Conservation (phyloP, 2,329 filamentous ascomycete genomes). For the Penicillium italicum region DNA sequence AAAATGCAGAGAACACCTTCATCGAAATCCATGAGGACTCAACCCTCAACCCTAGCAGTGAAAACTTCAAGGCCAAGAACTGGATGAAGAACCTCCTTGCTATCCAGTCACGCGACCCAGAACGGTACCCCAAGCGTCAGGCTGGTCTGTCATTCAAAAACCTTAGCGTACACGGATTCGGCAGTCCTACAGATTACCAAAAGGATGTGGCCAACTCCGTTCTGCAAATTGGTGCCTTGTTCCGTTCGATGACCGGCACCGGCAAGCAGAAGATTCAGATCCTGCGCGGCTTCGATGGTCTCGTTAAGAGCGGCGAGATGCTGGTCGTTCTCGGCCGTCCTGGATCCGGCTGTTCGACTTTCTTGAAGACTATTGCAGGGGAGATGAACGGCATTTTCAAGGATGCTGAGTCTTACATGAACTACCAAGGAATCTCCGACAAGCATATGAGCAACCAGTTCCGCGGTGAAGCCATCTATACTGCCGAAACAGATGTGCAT, state of each 20-base stretch:
- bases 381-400: conserved; percentile 78
- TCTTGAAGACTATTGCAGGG: conserved; percentile 79
- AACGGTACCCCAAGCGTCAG: conserved; percentile 52
- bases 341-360: conserved; percentile 66
- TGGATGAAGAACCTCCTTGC: conserved; percentile 49
- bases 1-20: conserved; percentile 35
- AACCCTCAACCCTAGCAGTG: conserved; percentile 44
- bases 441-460: conserved; percentile 69
- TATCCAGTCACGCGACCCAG: conserved; percentile 50
- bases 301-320: conserved; percentile 58
- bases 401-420: conserved; percentile 67
- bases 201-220: conserved; percentile 41
- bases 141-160: conserved; percentile 65
- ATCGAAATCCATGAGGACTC: conserved; percentile 33
- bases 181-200: conserved; percentile 66
- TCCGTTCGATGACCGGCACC: conserved; percentile 32
- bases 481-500: conserved; percentile 78
- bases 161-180: conserved; percentile 66
- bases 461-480: conserved; percentile 83
- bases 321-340: conserved; percentile 54
- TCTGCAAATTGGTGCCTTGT: conserved; percentile 34
- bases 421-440: conserved; percentile 62
- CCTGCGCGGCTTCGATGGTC: conserved; percentile 60
- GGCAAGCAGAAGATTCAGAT: conserved; percentile 56
- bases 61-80: conserved; percentile 45